These are phyloP conservation scores for Pythium coloratum DNA, from an alignment of 352 stramenopile genomes.

Conservation along the genomic window DNA sequence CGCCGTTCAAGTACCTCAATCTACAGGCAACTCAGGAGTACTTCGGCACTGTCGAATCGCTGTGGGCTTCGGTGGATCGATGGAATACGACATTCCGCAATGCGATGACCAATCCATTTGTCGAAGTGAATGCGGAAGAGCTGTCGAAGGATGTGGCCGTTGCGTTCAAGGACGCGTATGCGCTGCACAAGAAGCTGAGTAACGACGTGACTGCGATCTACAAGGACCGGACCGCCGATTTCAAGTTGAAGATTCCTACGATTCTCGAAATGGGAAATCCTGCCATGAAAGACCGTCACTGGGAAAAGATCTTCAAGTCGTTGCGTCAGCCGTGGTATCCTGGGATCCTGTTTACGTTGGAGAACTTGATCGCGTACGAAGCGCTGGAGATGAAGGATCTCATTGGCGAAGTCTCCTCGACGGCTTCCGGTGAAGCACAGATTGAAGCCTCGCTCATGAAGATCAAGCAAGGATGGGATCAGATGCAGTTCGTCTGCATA, in stretches of 20 bases:
- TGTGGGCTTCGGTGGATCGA: constrained; percentile 85
- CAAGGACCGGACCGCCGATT: constrained; percentile 86
- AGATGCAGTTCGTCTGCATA: constrained; percentile 83
- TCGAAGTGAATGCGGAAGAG: constrained; percentile 88
- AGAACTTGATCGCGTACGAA: constrained; percentile 87
- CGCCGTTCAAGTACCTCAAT: constrained; percentile 89
- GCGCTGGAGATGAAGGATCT: constrained; percentile 89
- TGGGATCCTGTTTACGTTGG: constrained; percentile 87
- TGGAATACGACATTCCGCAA: constrained; percentile 84
- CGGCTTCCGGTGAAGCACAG: constrained; percentile 87
- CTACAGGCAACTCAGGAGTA: constrained; percentile 87
- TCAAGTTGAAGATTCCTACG: constrained; percentile 90
- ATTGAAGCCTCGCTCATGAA: constrained; percentile 89
- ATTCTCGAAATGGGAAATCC: constrained; percentile 92
- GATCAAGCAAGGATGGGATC: constrained; percentile 89
- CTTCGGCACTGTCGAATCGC: constrained; percentile 75
- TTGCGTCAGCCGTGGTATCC: constrained; percentile 87
- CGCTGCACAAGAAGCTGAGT: constrained; percentile 90
- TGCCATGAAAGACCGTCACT: constrained; percentile 93
- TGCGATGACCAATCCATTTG: constrained; percentile 85
- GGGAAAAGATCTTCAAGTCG: constrained; percentile 93
- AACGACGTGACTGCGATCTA: constrained; percentile 88
- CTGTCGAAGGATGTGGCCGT: constrained; percentile 85
- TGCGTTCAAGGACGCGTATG: constrained; percentile 89
- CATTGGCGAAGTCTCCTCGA: constrained; percentile 82